Evolutionary conservation across 106 monocot genomes (phyloP).

Genomic region (Chionographis japonica): DNA sequence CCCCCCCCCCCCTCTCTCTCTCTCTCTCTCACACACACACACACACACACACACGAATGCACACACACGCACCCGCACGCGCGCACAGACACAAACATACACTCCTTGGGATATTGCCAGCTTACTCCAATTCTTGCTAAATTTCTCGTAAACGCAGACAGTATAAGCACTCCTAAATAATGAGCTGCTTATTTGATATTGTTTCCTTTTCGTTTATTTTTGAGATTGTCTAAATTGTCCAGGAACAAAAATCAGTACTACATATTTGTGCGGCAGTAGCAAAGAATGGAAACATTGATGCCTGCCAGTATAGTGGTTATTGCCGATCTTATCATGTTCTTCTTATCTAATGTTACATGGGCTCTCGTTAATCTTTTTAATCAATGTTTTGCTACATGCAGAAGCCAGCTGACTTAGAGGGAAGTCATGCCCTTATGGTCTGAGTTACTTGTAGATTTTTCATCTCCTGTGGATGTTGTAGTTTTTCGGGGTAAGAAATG

Average conservation of each 20-base stretch:
- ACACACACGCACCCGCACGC: too few species aligned
- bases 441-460: conserved; percentile 75
- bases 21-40: too few species aligned
- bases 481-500: too few species aligned
- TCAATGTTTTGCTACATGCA: conserved; percentile 24
- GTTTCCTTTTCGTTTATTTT: neutral
- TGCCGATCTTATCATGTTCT: conserved; percentile 32
- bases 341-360: neutral
- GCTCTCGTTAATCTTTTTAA: neutral
- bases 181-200: neutral
- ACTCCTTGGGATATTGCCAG: too few species aligned
- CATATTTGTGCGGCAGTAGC: conserved; percentile 78
- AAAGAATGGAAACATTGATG: conserved; percentile 44
- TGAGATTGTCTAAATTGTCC: neutral
- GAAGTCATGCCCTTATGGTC: conserved; percentile 80
- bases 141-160: too few species aligned
- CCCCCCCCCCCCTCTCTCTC: too few species aligned
- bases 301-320: conserved; percentile 41
- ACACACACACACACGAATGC: too few species aligned
- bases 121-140: too few species aligned
- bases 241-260: conserved; percentile 66
- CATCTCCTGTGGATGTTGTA: too few species aligned
- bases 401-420: conserved; percentile 84
- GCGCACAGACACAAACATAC: too few species aligned
- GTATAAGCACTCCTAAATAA: too few species aligned